These are phyloP conservation scores for Stephanodiscus triporus DNA, from an alignment of 108 stramenopile species.

Conservation along the genomic window DNA sequence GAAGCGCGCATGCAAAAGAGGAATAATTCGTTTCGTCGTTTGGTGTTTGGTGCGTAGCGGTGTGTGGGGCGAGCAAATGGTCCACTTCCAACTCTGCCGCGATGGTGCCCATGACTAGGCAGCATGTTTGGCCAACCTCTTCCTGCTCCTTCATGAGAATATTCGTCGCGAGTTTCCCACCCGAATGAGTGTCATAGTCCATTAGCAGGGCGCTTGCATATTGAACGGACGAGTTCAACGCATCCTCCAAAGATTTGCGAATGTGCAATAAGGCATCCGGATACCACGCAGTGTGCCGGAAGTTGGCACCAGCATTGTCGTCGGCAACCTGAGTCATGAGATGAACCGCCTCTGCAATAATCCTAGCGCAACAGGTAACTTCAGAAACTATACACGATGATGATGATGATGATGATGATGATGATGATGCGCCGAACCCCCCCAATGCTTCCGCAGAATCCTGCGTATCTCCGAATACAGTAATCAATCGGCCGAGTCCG, in stretches of 20 bases:
- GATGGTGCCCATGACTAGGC: conserved; percentile 37
- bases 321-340: conserved; percentile 43
- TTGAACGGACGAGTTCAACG: conserved; percentile 43
- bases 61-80: conserved; percentile 13
- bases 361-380: conserved; percentile 22
- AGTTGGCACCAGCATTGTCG: conserved; percentile 13
- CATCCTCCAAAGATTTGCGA: conserved; percentile 46
- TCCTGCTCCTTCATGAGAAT: neutral
- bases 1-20: conserved; percentile 24
- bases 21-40: conserved; percentile 10
- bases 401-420: neutral
- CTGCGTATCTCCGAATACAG: conserved; percentile 7
- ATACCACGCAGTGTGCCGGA: conserved; percentile 3
- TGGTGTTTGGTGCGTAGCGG: neutral
- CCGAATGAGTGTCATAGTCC: neutral
- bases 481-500: conserved; percentile 36
- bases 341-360: conserved; percentile 34
- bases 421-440: no score
- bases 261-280: conserved; percentile 44
- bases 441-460: neutral
- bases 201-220: conserved; percentile 18
- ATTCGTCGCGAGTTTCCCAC: neutral
- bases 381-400: conserved; percentile 4
- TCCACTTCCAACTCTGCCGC: conserved; percentile 45
- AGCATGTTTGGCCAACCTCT: conserved; percentile 35